Evolutionary conservation across 139 green algal genomes (phyloP), one percentile per base, ranked within the genome.

Genomic region (Tetradesmus lagerheimii): DNA sequence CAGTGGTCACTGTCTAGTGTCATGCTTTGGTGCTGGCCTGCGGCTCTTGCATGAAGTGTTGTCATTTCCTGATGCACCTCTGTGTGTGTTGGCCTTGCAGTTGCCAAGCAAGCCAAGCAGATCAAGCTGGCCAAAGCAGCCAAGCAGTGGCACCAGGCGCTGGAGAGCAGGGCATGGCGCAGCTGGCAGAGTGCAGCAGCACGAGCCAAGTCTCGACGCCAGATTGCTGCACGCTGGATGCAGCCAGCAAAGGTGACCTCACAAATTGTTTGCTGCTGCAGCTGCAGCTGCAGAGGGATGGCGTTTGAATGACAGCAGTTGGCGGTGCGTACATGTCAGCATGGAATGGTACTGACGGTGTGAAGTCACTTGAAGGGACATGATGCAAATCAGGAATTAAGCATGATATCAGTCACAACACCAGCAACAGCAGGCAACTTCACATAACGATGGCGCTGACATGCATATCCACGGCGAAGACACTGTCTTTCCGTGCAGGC

Each of bases 201-300:
- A 77, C 86, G 85, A 45, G 82, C 76, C 4, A 86, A 89, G 50
- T 41, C 93, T 11, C 86, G 91, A 38, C 88, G 88, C 75, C 47
- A 84, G 39, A 95, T 95, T 74, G 91, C 92, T 20, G 38, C 53
- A 31, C 90, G 91, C 34, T 96, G 94, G 94, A 95, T 92, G 93
- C 75, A 92, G 43, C 93, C 94, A 8, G 39, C 92, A 4, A 92
- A 92, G 94, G 94, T 95, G 77, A 38, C 4, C 14, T 2, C 8
- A 15, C 66, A 75, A 0, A 64, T 23, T 71, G 29, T 5, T 11
- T 5, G 39, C 8, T 27, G 47, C 34, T 76, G 8, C 64, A 84
- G n/a, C 34, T 88, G 62, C 38, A 76, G 20, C 15, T 29, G 64
- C 37, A 39, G n/a, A n/a, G n/a, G n/a, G n/a, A n/a, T n/a, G n/a